These are phyloP conservation scores for Rosa chinensis DNA, from an alignment of 306 rosid species.

Conservation along the genomic window DNA sequence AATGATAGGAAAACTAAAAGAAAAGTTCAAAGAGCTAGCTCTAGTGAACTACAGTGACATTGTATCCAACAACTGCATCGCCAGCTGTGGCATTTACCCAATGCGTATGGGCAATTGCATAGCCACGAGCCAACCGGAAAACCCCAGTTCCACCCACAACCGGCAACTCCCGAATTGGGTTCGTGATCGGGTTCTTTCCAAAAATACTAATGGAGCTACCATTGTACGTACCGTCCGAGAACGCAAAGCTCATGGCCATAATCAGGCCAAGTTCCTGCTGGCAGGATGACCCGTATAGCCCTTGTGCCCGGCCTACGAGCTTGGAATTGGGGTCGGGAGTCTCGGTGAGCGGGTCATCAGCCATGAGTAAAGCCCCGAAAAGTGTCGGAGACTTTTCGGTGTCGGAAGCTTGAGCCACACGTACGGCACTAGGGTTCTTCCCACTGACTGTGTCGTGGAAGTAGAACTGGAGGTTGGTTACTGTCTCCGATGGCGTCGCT, in stretches of 20 bases:
- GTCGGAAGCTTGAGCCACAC: constrained; percentile 48
- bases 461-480: constrained; percentile 69
- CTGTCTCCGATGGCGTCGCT: constrained; percentile 8
- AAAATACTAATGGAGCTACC: constrained; percentile 66
- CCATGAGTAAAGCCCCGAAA: constrained; percentile 64
- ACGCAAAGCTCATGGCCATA: constrained; percentile 61
- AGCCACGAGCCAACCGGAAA: constrained; percentile 77
- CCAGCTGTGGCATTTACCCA: constrained; percentile 52
- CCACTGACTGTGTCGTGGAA: constrained; percentile 82
- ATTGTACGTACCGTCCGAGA: constrained; percentile 52
- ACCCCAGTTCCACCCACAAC: constrained; percentile 77
- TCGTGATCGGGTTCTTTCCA: constrained; percentile 56
- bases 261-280: constrained; percentile 59
- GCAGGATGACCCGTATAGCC: constrained; percentile 59
- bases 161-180: constrained; percentile 65
- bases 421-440: constrained; percentile 57
- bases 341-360: constrained; percentile 70
- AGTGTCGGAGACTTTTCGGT: constrained; percentile 39
- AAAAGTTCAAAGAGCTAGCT: background rate
- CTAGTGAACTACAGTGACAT: constrained; percentile 67
- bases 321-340: constrained; percentile 68
- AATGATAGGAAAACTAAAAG: background rate
- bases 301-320: constrained; percentile 76
- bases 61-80: constrained; percentile 78
- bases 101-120: constrained; percentile 59